Conservation (phyloP, 2,329 filamentous ascomycete genomes). For the Juglanconis sp. region DNA sequence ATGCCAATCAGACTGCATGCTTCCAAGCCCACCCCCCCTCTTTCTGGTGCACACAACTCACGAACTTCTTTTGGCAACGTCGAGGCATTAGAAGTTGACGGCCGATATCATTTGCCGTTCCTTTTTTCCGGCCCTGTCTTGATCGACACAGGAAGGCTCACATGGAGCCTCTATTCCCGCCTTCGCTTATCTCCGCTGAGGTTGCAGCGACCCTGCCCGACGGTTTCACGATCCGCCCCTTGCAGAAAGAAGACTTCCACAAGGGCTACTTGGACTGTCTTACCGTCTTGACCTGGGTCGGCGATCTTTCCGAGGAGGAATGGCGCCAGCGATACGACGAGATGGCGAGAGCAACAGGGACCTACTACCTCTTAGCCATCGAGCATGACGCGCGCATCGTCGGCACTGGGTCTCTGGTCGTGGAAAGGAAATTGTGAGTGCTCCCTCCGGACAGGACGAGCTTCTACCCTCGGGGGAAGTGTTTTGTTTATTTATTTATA, state of each 20-base stretch:
- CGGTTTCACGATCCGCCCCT: slow-evolving; percentile 68
- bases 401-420: slow-evolving; percentile 71
- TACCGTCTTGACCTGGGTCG: slow-evolving; percentile 72
- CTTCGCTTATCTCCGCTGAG: slow-evolving; percentile 62
- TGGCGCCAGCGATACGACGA: slow-evolving; percentile 70
- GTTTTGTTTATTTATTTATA: neutral
- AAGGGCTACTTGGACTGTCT: slow-evolving; percentile 74
- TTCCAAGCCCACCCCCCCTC: too few relatives aligned
- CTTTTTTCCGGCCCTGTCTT: too few relatives aligned
- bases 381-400: slow-evolving; percentile 63
- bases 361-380: slow-evolving; percentile 71
- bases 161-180: slow-evolving; percentile 53
- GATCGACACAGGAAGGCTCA: neutral
- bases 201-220: slow-evolving; percentile 60
- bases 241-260: slow-evolving; percentile 65
- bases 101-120: too few relatives aligned
- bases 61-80: too few relatives aligned
- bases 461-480: neutral
- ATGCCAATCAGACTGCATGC: too few relatives aligned
- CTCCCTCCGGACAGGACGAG: neutral
- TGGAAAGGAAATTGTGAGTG: slow-evolving; percentile 75
- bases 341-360: slow-evolving; percentile 35
- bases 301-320: slow-evolving; percentile 62
- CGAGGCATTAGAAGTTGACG: too few relatives aligned
- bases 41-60: too few relatives aligned